Percentiles rank a stretch among this genome's conserved stretches.
Evolutionary conservation across 495 filamentous ascomycete genomes (phyloP).

Genomic region (Tirmania nivea): DNA sequence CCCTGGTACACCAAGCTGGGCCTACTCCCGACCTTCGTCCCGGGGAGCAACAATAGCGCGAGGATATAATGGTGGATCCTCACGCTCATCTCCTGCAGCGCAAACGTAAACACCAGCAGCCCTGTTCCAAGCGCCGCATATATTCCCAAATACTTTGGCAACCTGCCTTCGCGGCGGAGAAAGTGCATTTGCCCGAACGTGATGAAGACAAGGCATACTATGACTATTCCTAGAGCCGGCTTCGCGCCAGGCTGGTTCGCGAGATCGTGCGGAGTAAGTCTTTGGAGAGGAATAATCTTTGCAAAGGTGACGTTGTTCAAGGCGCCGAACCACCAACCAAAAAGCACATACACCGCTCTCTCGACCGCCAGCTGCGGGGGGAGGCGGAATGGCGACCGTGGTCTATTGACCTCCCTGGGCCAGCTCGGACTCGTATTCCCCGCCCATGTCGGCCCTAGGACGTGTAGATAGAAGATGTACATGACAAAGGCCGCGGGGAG

Average conservation of each 20-base stretch:
- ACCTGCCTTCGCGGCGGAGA: conserved; percentile 48
- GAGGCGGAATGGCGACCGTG: not conserved
- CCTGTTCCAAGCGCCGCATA: conserved; percentile 38
- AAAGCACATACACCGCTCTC: conserved; percentile 53
- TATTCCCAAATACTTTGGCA: conserved; percentile 47
- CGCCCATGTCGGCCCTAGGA: conserved; percentile 23
- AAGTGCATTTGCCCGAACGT: conserved; percentile 48
- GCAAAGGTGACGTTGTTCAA: conserved; percentile 71
- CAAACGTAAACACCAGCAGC: conserved; percentile 34
- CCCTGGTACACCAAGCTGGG: conserved; percentile 65
- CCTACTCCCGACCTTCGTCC: conserved; percentile 63
- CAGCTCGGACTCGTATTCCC: conserved; percentile 20
- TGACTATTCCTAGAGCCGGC: conserved; percentile 43
- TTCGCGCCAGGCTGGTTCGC: conserved; percentile 56
- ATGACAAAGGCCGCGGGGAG: conserved; percentile 55
- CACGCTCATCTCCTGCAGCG: conserved; percentile 63
- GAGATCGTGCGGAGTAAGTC: conserved; percentile 56
- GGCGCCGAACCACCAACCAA: conserved; percentile 53
- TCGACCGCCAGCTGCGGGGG: conserved; percentile 29
- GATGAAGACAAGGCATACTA: conserved; percentile 37
- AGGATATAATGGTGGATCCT: conserved; percentile 93
- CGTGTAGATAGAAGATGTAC: conserved; percentile 53
- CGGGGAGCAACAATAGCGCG: conserved; percentile 59
- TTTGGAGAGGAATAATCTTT: conserved; percentile 52
- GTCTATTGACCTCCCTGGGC: conserved; percentile 21